A percentile compares a stretch with the other conserved stretches of the same genome.
Evolutionary conservation across 768 basidiomycete species (phyloP).

Genomic region (Leccinum uliginosum): DNA sequence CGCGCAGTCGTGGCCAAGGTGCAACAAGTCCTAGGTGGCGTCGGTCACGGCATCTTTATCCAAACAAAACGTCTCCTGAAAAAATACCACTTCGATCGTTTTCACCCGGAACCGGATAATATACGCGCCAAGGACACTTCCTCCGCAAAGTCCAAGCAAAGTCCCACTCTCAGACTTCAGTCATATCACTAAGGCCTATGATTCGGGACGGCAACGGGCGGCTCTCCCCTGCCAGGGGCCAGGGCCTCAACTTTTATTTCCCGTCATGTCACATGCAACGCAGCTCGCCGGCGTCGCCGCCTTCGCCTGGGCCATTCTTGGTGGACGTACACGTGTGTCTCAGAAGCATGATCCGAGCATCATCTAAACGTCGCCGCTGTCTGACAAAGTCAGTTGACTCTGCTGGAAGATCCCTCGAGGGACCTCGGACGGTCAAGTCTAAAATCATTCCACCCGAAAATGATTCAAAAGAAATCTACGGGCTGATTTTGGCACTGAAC

Average conservation of each 20-base stretch:
- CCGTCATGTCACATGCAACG: neutral
- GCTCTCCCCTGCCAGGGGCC: neutral
- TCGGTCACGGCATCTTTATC: neutral
- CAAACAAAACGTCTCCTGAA: neutral
- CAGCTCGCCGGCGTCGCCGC: neutral
- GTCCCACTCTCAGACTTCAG: neutral
- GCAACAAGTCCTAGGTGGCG: neutral
- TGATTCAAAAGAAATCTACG: too few relatives aligned
- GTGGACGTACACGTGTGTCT: too few relatives aligned
- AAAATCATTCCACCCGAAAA: too few relatives aligned
- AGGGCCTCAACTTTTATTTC: neutral
- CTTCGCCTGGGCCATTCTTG: neutral
- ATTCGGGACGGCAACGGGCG: too few relatives aligned
- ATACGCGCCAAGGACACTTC: neutral
- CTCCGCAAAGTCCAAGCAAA: neutral
- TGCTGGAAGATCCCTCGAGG: neutral
- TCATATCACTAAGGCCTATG: neutral
- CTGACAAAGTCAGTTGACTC: neutral
- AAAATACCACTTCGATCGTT: neutral
- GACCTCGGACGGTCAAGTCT: too few relatives aligned
- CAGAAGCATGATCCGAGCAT: neutral
- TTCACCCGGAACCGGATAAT: neutral
- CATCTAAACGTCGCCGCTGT: neutral
- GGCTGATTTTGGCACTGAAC: too few relatives aligned
- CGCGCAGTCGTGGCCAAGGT: neutral